Conservation (phyloP, 768 basidiomycete species). For the Chalciporus sphaerocephalus region DNA sequence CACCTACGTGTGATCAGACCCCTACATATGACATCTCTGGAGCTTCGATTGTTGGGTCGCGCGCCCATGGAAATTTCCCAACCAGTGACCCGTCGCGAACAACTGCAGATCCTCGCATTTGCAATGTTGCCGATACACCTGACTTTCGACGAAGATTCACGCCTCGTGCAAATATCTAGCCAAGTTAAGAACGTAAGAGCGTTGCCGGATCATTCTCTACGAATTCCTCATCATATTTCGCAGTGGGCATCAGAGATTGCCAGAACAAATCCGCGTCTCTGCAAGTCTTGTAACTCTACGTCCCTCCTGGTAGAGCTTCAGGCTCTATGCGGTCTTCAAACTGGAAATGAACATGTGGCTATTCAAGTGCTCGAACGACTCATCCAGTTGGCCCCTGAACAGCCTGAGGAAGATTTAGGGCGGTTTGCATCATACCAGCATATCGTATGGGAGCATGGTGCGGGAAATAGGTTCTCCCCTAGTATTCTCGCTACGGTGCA, state of each 20-base stretch:
- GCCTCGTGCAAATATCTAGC: constrained; percentile 13
- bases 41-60: constrained; percentile 17
- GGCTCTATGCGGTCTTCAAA: constrained; percentile 12
- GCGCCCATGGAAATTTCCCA: neutral
- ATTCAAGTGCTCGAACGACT: constrained; percentile 33
- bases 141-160: constrained; percentile 3
- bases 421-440: constrained; percentile 54
- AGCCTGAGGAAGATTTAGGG: constrained; percentile 34
- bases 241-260: constrained; percentile 17
- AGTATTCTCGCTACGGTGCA: constrained; percentile 34
- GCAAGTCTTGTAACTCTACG: constrained; percentile 11
- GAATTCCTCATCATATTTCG: constrained; percentile 2
- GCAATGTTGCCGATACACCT: constrained; percentile 19
- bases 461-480: constrained; percentile 29
- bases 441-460: constrained; percentile 45
- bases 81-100: constrained; percentile 22
- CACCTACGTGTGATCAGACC: constrained; percentile 30
- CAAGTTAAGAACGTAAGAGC: constrained; percentile 23
- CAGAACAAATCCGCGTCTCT: neutral
- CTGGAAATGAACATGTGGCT: constrained; percentile 10
- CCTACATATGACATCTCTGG: constrained; percentile 14
- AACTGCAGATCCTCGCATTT: constrained; percentile 22
- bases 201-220: neutral
- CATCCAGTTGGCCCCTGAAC: constrained; percentile 36
- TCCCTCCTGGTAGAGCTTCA: constrained; percentile 28